Base-by-base conservation (phyloP, 1,284 basidiomycete genomes). In the Ustilago hordei region DNA sequence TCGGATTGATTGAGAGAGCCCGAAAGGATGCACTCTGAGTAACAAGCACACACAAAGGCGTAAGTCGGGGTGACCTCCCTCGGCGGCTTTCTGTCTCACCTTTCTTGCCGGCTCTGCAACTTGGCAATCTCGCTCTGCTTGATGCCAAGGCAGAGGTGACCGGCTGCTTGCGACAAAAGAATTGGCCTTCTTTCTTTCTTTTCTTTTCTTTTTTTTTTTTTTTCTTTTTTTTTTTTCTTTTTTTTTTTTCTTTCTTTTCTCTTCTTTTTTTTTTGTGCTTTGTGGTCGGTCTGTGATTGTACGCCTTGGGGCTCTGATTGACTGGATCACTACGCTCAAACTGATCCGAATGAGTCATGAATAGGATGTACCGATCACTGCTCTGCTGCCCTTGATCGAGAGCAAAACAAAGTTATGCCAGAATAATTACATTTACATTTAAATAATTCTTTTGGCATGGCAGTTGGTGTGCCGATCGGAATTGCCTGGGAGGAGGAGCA, bases 401-500 rank as follows among this genome's bases (percentile, higher is more conserved):
- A 28, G 3, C 23, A 28, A 28, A 2, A 28, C 23, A 39, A 39
- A 39, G 15, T 39, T 39, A 11, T 9, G 15, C 2, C 15, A 39
- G 38, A 13, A 23, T 23, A 5, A 23, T 48, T 23, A 48, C 28
- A 9, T 48, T 48, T 8, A 23, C 8, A 23, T 28, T 8, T 2
- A 19, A 23, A 23, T 48, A 13, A 23, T 31, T 48, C 23, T 28
- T 48, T 48, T 34, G 31, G 41, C 39, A 15, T 23, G n/a, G 17
- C 43, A 8, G 41, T 28, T 32, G 19, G 43, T 55, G 28, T 61
- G 31, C 52, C 5, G n/a, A 4, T 45, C 43, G n/a, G 43, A 45
- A 45, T 19, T 45, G 7, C n/a, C 43, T 47, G 58, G 58, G 53
- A 52, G 36, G 48, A 48, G 53, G 32, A 38, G 19, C 31, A 31